phyloP scores from a whole-genome alignment of 2,329 filamentous ascomycete species.

The Aspergillus udagawae region DNA sequence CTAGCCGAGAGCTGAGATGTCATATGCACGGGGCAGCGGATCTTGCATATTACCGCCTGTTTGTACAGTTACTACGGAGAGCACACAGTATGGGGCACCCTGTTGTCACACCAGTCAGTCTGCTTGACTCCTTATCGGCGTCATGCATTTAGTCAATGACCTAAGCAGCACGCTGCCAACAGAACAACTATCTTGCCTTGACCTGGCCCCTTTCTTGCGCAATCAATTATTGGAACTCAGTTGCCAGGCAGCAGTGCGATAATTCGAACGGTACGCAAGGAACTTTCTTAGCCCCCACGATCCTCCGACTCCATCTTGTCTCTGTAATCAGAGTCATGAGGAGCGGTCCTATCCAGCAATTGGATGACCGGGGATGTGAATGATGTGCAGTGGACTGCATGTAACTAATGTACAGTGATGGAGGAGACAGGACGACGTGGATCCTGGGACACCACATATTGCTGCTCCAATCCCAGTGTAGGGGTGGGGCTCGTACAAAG shows the following conservation, averaged over 20 bases:
- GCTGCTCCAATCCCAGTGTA: slow-evolving; percentile 9
- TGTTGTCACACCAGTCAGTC: not conserved
- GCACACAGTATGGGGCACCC: not conserved
- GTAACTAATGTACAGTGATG: slow-evolving; percentile 5
- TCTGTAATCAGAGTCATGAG: not conserved
- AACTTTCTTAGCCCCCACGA: not conserved
- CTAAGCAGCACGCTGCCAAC: not conserved
- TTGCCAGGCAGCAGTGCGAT: not conserved
- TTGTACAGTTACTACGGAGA: not conserved
- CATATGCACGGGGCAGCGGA: slow-evolving; percentile 28
- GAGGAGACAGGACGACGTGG: slow-evolving; percentile 8
- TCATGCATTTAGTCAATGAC: not conserved
- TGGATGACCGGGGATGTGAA: not conserved
- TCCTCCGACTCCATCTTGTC: not conserved
- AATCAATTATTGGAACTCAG: not conserved
- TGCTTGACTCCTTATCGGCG: not conserved
- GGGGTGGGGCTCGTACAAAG: slow-evolving; percentile 10
- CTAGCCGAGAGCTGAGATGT: slow-evolving; percentile 24
- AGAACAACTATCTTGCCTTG: not conserved
- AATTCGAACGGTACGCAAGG: not conserved
- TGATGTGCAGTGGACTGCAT: not conserved
- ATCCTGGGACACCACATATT: slow-evolving; percentile 7
- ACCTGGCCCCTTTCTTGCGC: not conserved
- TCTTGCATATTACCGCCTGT: slow-evolving; percentile 13
- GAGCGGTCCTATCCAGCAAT: not conserved